Conservation (phyloP, 305 asterid genomes). For the Caryopteris hybrid region DNA sequence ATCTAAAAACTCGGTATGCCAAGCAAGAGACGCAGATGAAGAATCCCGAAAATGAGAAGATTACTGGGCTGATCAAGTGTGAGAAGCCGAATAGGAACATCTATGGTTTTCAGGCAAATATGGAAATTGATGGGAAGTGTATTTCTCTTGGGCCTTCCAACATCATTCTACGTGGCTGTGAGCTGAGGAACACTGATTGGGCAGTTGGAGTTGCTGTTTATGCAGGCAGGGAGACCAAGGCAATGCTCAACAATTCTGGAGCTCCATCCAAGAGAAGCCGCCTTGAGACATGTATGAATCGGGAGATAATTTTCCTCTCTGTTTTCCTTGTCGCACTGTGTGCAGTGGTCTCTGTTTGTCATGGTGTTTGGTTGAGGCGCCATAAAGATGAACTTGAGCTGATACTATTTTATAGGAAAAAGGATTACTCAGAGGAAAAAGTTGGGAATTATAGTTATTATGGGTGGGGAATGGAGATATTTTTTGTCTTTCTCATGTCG, state of each 20-base stretch:
- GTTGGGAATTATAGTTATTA: conserved; percentile 49
- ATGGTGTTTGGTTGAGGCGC: conserved; percentile 75
- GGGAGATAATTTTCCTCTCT: conserved; percentile 76
- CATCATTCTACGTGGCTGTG: conserved; percentile 92
- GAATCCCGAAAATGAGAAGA: conserved; percentile 40
- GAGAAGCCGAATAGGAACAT: conserved; percentile 93
- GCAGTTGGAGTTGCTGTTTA: conserved; percentile 87
- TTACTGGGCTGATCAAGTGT: conserved; percentile 73
- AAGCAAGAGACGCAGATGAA: conserved; percentile 89
- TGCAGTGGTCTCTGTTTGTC: conserved; percentile 53
- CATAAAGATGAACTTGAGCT: conserved; percentile 58
- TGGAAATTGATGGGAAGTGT: conserved; percentile 82
- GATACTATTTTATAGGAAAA: conserved; percentile 63
- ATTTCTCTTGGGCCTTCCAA: conserved; percentile 95
- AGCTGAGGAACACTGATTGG: conserved; percentile 90
- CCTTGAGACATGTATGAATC: conserved; percentile 70
- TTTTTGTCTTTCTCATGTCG: conserved; percentile 88
- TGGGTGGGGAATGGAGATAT: conserved; percentile 81
- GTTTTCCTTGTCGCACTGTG: conserved; percentile 53
- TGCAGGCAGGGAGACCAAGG: conserved; percentile 93
- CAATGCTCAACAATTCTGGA: conserved; percentile 96
- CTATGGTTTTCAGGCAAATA: conserved; percentile 84
- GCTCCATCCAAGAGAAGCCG: conserved; percentile 85
- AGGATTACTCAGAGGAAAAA: conserved; percentile 43
- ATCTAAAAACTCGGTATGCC: conserved; percentile 91